Evolutionary conservation across 1,139 yeast species (phyloP).

Genomic region (Suhomyces coccinellae): DNA sequence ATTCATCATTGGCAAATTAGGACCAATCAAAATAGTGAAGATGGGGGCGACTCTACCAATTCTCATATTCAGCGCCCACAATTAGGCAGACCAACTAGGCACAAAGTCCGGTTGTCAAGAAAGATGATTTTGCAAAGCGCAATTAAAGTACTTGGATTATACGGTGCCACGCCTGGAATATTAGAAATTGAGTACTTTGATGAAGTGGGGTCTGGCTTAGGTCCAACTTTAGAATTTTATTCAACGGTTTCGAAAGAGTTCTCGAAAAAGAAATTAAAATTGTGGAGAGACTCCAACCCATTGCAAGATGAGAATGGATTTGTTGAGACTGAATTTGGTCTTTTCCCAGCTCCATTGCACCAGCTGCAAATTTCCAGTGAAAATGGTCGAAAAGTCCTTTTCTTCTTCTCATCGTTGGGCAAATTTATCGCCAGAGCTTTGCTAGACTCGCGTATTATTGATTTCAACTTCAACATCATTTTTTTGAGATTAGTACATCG

Average conservation of each 20-base stretch:
- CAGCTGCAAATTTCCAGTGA: slow-evolving; percentile 27
- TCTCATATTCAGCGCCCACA: slow-evolving; percentile 34
- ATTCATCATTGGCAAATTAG: slow-evolving; percentile 75
- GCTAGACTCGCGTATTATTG: slow-evolving; percentile 82
- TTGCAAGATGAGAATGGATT: slow-evolving; percentile 34
- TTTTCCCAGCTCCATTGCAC: slow-evolving; percentile 73
- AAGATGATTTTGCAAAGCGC: slow-evolving; percentile 75
- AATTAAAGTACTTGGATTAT: slow-evolving; percentile 69
- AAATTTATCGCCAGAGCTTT: slow-evolving; percentile 84
- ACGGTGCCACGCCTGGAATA: slow-evolving; percentile 78
- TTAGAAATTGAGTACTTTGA: slow-evolving; percentile 86
- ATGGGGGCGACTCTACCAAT: slow-evolving; percentile 15
- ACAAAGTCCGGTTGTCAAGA: slow-evolving; percentile 78
- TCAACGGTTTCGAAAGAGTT: slow-evolving; percentile 79
- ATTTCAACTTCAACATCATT: slow-evolving; percentile 70
- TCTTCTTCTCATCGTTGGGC: slow-evolving; percentile 69
- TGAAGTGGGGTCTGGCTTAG: slow-evolving; percentile 95
- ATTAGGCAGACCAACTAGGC: slow-evolving; percentile 77
- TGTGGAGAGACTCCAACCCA: slow-evolving; percentile 65
- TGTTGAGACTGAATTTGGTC: slow-evolving; percentile 49
- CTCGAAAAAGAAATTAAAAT: slow-evolving; percentile 50
- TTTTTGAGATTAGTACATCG: slow-evolving; percentile 57
- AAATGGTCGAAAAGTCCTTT: slow-evolving; percentile 47
- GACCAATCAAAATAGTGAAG: slow-evolving; percentile 44
- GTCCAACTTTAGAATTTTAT: slow-evolving; percentile 94